Evolutionary conservation across 768 basidiomycete genomes (phyloP).

Genomic region (Termitomyces sp.): DNA sequence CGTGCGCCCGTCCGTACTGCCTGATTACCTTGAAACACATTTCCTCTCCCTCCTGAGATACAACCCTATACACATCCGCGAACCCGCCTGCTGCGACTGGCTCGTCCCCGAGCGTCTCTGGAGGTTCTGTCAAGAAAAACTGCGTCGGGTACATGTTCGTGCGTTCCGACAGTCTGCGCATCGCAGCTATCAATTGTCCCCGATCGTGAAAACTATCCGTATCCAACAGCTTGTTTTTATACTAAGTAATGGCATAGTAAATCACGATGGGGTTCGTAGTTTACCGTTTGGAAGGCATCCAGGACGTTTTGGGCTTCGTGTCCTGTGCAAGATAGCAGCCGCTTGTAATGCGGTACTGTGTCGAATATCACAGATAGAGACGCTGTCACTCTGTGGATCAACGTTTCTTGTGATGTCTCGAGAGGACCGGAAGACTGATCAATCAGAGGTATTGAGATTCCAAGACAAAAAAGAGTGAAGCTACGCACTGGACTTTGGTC

Average conservation of each 20-base stretch:
- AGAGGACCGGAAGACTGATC: background rate
- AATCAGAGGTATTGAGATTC: too few relatives aligned
- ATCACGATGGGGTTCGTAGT: background rate
- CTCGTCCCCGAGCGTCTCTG: background rate
- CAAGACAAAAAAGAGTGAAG: background rate
- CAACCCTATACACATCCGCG: background rate
- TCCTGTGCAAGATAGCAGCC: background rate
- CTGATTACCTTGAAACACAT: background rate
- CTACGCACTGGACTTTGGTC: background rate
- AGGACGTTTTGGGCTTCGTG: background rate
- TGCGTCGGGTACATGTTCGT: background rate
- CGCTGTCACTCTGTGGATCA: background rate
- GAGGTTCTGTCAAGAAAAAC: background rate
- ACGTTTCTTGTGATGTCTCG: background rate
- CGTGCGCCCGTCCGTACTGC: background rate
- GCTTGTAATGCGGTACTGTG: background rate
- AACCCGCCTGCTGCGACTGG: background rate
- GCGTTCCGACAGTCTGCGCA: background rate
- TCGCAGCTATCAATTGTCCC: background rate
- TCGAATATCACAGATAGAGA: background rate
- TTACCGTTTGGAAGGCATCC: background rate
- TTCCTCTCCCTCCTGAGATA: background rate
- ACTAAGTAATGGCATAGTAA: background rate
- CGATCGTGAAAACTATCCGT: background rate
- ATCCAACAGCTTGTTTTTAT: background rate